Evolutionary conservation across 2,329 filamentous ascomycete species (phyloP).

Genomic region (Apiospora saccharicola): DNA sequence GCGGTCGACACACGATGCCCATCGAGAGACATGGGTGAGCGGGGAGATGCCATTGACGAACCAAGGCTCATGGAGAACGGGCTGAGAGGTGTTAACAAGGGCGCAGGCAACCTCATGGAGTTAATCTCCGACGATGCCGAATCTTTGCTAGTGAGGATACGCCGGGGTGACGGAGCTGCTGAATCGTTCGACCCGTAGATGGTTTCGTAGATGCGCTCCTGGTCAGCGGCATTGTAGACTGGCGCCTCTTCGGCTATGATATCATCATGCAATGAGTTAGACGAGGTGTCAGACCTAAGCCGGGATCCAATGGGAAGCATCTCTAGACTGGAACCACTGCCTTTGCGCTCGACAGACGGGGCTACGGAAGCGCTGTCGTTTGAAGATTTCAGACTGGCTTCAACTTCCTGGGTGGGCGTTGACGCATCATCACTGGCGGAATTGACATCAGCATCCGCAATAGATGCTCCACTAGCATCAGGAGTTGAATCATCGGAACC

Average conservation of each 20-base stretch:
- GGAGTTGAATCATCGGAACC: conserved; percentile 37
- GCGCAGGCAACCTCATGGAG: conserved; percentile 52
- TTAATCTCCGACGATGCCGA: conserved; percentile 59
- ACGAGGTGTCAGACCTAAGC: conserved; percentile 57
- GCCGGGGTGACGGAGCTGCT: conserved; percentile 54
- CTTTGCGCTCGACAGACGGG: conserved; percentile 50
- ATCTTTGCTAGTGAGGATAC: conserved; percentile 52
- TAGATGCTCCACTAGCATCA: conserved; percentile 35
- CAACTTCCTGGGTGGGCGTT: conserved; percentile 43
- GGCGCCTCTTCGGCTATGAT: conserved; percentile 57
- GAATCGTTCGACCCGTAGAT: conserved; percentile 48
- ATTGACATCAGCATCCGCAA: conserved; percentile 34
- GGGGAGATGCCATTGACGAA: conserved; percentile 74
- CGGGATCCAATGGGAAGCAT: conserved; percentile 45
- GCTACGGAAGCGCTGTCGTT: conserved; percentile 29
- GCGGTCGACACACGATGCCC: conserved; percentile 77
- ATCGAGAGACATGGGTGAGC: conserved; percentile 74
- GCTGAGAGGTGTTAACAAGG: conserved; percentile 61
- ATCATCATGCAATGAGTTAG: conserved; percentile 59
- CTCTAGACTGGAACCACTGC: conserved; percentile 55
- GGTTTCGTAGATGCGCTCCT: conserved; percentile 45
- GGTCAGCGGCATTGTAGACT: conserved; percentile 48
- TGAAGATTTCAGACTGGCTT: conserved; percentile 29
- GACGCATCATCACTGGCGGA: conserved; percentile 37
- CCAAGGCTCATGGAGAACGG: conserved; percentile 70